Evolutionary conservation across 2,329 filamentous ascomycete species (phyloP), one percentile per base, ranked within the genome.

Genomic region (Aspergillus ustus): DNA sequence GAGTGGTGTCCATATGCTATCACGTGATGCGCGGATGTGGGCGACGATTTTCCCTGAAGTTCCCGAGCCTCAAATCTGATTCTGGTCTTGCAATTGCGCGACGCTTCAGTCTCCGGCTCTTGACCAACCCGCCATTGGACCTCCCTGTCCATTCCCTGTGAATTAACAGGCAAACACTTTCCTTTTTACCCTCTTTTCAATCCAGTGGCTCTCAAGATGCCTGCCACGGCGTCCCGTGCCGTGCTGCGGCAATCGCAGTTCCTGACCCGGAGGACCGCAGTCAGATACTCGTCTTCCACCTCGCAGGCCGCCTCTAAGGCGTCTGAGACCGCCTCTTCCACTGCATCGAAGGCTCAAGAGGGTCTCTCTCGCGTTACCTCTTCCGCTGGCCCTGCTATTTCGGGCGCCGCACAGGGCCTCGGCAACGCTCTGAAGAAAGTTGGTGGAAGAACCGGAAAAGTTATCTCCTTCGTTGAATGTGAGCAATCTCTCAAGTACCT

Each of bases 401-500:
- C 86, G 70, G 89, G 87, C 75, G 91, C 90, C 70, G 91, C 90
- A 60, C 86, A 87, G 75, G 85, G 87, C 59, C 80, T 89, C 68
- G 81, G 84, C 69, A 86, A 81, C 74, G 87, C 90, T 61, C 80
- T 96, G 70, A 84, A 87, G 77, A 90, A 88, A 81, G 85, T 93
- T 76, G 93, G 93, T 73, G 94, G 94, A 73, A 87, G 91, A 72
- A 93, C 92, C 65, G 93, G 92, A 73, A 87, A 85, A 79, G 75
- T 93, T 69, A 86, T 97, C 77, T 84, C 83, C 70, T 91, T 93
- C 74, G 84, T 95, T 73, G 91, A 97, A 85, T 90, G 95, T 98
- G 87, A 82, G 93, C 48, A 61, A 52, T 54, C 20, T 50, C 56
- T 61, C 65, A 53, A 58, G 25, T 34, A 43, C 29, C 15, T 11